Evolutionary conservation across 768 basidiomycete species (phyloP).

Genomic region (Sutorius australiensis): DNA sequence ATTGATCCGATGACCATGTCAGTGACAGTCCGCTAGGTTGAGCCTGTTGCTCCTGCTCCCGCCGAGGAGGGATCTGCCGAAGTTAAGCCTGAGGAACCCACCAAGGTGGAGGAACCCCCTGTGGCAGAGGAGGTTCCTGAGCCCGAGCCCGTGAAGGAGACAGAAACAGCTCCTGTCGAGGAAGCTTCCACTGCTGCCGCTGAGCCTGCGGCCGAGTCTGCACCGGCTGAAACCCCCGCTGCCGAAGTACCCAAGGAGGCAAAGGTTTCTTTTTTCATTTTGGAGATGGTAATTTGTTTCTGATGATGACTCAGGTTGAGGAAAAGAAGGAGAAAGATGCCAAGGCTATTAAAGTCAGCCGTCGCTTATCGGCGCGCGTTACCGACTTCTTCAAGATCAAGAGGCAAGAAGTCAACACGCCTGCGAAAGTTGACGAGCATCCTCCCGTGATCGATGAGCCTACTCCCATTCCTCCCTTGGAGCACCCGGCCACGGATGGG

Average conservation of each 20-base stretch:
- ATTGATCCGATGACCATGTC: background rate
- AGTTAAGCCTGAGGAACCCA: conserved; percentile 29
- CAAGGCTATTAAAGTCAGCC: conserved; percentile 63
- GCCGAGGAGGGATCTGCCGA: conserved; percentile 36
- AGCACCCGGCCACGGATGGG: conserved; percentile 63
- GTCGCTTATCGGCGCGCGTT: conserved; percentile 82
- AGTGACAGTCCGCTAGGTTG: conserved; percentile 22
- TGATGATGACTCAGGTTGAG: conserved; percentile 31
- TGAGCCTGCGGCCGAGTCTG: conserved; percentile 29
- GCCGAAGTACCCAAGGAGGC: conserved; percentile 51
- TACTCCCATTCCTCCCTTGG: conserved; percentile 75
- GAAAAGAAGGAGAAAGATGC: conserved; percentile 48
- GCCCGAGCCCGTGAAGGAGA: conserved; percentile 66
- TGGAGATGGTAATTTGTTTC: background rate
- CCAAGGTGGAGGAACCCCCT: conserved; percentile 42
- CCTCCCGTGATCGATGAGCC: conserved; percentile 88
- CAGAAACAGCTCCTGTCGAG: conserved; percentile 38
- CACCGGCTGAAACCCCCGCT: conserved; percentile 36
- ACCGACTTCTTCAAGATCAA: conserved; percentile 79
- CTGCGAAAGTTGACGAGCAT: conserved; percentile 84
- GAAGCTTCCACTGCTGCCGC: conserved; percentile 27
- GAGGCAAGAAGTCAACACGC: conserved; percentile 56
- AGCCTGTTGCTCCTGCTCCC: conserved; percentile 32
- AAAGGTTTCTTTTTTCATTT: conserved; percentile 38
- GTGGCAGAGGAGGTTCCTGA: conserved; percentile 30